phyloP scores from a whole-genome alignment of 2,329 filamentous ascomycete species.

The Pseudocercospora eumusae region DNA sequence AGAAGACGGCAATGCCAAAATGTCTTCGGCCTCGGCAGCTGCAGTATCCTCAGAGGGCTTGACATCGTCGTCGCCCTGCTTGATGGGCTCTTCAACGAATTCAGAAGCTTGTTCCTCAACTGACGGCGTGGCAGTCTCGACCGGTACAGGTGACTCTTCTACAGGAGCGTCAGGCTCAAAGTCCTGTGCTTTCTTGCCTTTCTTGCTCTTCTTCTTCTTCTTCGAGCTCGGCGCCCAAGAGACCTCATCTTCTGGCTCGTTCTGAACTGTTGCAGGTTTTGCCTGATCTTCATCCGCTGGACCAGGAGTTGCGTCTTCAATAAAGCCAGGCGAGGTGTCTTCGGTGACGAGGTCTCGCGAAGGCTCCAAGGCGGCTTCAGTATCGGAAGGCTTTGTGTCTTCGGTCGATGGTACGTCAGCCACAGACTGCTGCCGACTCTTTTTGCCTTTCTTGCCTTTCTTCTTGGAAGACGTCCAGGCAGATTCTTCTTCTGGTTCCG shows the following conservation, averaged over 20 bases:
- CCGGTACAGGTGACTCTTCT: neutral
- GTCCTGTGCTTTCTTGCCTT: conserved; percentile 18
- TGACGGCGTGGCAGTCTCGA: neutral
- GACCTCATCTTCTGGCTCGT: conserved; percentile 14
- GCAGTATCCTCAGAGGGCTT: neutral
- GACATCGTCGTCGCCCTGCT: neutral
- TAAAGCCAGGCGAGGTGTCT: neutral
- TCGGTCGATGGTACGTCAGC: neutral
- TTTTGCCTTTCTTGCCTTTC: conserved; percentile 48
- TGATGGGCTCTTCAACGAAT: neutral
- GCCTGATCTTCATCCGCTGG: neutral
- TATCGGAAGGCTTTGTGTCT: neutral
- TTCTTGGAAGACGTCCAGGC: conserved; percentile 17
- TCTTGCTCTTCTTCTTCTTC: conserved; percentile 33
- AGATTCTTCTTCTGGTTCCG: conserved; percentile 18
- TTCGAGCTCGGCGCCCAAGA: conserved; percentile 18
- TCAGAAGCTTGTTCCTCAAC: neutral
- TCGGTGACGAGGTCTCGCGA: neutral
- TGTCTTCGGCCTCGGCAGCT: conserved; percentile 9
- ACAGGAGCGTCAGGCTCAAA: conserved; percentile 1
- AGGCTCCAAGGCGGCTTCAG: neutral
- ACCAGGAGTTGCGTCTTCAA: neutral
- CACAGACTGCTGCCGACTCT: conserved; percentile 26
- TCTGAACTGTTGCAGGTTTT: neutral
- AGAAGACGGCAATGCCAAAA: conserved; percentile 1